Evolutionary conservation across 495 filamentous ascomycete species (phyloP).

Genomic region (Bathelium albidoporum): DNA sequence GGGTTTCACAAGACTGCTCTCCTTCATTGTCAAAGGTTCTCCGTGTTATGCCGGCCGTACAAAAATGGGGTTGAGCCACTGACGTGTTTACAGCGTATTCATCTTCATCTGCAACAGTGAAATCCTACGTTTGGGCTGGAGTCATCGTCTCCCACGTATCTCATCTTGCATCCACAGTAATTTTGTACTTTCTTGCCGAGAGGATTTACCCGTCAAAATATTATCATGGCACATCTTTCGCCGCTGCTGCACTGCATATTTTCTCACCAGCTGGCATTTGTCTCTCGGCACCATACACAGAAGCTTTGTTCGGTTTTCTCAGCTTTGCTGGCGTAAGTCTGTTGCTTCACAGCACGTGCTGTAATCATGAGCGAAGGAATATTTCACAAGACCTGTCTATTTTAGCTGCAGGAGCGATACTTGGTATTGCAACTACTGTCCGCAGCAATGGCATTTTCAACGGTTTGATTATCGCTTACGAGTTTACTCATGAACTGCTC

Average conservation of each 20-base stretch:
- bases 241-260: constrained; percentile 64
- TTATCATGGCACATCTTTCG: constrained; percentile 44
- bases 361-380: background rate
- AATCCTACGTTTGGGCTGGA: constrained; percentile 38
- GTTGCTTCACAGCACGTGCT: background rate
- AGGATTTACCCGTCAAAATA: constrained; percentile 33
- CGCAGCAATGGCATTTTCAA: constrained; percentile 84
- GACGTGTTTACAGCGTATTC: background rate
- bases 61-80: background rate
- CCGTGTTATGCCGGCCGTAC: background rate
- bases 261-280: constrained; percentile 82
- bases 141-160: constrained; percentile 55
- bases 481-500: constrained; percentile 34
- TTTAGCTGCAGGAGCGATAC: constrained; percentile 52
- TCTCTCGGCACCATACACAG: constrained; percentile 76
- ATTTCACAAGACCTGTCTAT: constrained; percentile 36
- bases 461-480: constrained; percentile 59
- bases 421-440: constrained; percentile 63
- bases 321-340: constrained; percentile 50
- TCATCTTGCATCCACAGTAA: constrained; percentile 66
- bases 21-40: constrained; percentile 12
- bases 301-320: constrained; percentile 69
- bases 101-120: background rate
- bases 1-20: constrained; percentile 44
- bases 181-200: constrained; percentile 52